Conservation (phyloP, 2,329 filamentous ascomycete species). For the Trichoderma cornu-damae region DNA sequence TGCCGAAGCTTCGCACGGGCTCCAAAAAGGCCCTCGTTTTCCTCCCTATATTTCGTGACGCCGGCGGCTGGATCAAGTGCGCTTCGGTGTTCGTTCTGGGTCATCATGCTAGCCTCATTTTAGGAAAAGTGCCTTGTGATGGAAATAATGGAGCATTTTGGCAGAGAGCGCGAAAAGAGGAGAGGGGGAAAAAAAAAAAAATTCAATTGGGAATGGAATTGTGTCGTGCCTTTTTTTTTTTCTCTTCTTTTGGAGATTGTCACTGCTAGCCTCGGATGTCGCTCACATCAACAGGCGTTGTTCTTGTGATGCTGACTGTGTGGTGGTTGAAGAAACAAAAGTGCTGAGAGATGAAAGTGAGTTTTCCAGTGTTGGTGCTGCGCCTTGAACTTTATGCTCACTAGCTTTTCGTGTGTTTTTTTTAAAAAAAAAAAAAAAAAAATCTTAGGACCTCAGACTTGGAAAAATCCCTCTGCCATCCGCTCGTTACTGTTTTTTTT, state of each 20-base stretch:
- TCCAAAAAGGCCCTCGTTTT: background rate
- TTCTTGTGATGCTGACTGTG: constrained; percentile 7
- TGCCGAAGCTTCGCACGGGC: background rate
- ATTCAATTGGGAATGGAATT: too few species aligned
- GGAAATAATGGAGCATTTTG: constrained; percentile 2
- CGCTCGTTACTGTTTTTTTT: constrained; percentile 1
- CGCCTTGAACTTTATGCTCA: constrained; percentile 7
- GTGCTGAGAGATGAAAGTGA: constrained; percentile 7
- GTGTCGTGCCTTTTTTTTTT: constrained; percentile 9
- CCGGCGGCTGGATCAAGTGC: constrained; percentile 5
- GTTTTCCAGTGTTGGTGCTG: constrained; percentile 4
- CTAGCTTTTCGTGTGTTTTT: background rate
- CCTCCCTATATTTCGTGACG: background rate
- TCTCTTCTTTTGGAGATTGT: background rate
- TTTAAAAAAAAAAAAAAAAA: too few species aligned
- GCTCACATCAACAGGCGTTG: background rate
- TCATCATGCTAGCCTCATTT: constrained; percentile 6
- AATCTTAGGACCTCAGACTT: constrained; percentile 1
- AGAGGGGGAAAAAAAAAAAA: background rate
- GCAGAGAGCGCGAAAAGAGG: background rate
- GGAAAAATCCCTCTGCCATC: constrained; percentile 6
- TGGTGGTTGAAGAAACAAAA: background rate
- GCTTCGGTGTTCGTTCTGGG: background rate
- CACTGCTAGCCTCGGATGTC: background rate
- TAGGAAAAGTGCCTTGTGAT: constrained; percentile 13